Base-by-base conservation (phyloP, 1,284 basidiomycete species). In the Cutaneotrichosporon cutaneum region DNA sequence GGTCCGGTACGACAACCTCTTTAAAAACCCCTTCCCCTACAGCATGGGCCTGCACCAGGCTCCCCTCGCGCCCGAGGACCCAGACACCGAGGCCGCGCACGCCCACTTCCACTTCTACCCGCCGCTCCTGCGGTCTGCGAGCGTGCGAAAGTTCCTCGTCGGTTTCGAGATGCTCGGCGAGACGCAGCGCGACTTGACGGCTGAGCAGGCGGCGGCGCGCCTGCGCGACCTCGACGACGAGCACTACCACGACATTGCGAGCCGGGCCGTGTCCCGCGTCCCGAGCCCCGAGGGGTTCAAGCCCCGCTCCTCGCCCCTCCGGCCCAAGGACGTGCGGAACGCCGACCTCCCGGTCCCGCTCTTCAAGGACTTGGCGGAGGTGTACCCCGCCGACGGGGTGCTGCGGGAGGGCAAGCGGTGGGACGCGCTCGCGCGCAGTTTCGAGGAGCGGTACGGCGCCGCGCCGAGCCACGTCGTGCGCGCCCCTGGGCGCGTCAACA, bases 121-220 rank as follows among this genome's bases (percentile, higher is more conserved):
- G 1, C 94, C 94, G 2, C 81, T 96, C 35, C 78, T 96, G 58
- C 81, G 94, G 45, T 92, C 87, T 68, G 88, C 92, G 3, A 89
- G 82, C 47, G 88, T 96, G 48, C 85, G 88, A 70, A 97, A 97
- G 79, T 96, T 96, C 81, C 79, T 95, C 35, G 94, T 95, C 36
- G 92, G 94, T 86, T 96, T 92, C 70, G 94, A 96, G 78, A 83
- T 96, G 67, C 90, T 96, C 86, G 91, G 87, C 0, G 93, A 97
- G 76, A 85, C 90, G 1, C 94, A 97, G 81, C 83, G 94, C 2
- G 94, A 97, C 75, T 82, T 96, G 42, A 94, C 92, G 0, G 86
- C 93, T 0, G 94, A 97, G 74, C 90, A 93, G 77, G 93, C 92
- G 7, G 93, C 93, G 0, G 73, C 80, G 64, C 82, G 84, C 36